Evolutionary conservation across 495 filamentous ascomycete genomes (phyloP).

Genomic region (Elasticomyces elasticus): DNA sequence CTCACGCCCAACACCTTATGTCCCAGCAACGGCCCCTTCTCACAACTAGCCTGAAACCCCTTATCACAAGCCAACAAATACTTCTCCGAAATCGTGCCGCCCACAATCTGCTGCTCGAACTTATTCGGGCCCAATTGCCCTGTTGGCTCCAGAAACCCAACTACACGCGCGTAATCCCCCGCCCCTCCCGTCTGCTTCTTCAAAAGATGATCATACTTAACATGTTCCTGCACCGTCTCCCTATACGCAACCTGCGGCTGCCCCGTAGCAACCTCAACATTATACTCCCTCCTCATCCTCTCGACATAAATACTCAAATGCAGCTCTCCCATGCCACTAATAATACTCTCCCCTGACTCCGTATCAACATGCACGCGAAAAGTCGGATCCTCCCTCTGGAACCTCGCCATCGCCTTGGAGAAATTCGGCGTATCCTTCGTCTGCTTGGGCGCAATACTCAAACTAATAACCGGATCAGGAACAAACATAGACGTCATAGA

Average conservation of each 20-base stretch:
- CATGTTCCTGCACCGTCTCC: slow-evolving; percentile 71
- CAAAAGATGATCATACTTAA: slow-evolving; percentile 84
- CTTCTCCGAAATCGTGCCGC: slow-evolving; percentile 91
- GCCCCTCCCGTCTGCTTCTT: slow-evolving; percentile 96
- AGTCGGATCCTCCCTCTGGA: slow-evolving; percentile 97
- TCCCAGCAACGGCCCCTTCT: slow-evolving; percentile 84
- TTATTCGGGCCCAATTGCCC: slow-evolving; percentile 59
- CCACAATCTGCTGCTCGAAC: slow-evolving; percentile 78
- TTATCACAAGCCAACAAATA: slow-evolving; percentile 93
- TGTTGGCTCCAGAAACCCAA: slow-evolving; percentile 87
- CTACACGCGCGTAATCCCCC: slow-evolving; percentile 90
- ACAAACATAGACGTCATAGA: slow-evolving; percentile 99
- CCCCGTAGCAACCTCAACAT: slow-evolving; percentile 88
- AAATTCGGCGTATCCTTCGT: slow-evolving; percentile 90
- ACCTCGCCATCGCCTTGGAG: slow-evolving; percentile 96
- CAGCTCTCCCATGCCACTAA: slow-evolving; percentile 96
- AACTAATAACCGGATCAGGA: slow-evolving; percentile 93
- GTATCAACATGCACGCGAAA: slow-evolving; percentile 88
- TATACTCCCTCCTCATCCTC: slow-evolving; percentile 95
- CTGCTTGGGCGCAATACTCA: slow-evolving; percentile 93
- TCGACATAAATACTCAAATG: slow-evolving; percentile 97
- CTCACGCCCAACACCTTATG: slow-evolving; percentile 81
- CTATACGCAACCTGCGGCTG: slow-evolving; percentile 96
- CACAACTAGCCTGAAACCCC: slow-evolving; percentile 76
- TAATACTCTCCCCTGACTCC: slow-evolving; percentile 90